phyloP scores from a whole-genome alignment of 164 flowering plant species.

The Chimonanthus praecox region DNA sequence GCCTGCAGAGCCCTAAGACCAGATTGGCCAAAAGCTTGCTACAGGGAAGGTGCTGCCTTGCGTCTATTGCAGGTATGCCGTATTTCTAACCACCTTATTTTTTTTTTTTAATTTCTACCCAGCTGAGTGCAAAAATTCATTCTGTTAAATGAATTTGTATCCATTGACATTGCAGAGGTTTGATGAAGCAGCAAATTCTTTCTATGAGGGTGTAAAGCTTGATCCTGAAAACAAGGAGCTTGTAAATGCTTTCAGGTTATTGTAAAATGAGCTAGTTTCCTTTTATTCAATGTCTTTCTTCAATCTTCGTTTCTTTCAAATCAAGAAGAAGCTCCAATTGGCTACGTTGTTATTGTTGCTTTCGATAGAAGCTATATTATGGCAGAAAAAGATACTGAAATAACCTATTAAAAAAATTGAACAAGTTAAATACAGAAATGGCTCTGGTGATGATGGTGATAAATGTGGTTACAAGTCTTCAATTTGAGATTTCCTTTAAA shows the following conservation, averaged over 20 bases:
- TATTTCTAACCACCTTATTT: background rate
- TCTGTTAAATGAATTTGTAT: background rate
- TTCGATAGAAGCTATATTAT: no score
- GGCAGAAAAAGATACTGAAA: no score
- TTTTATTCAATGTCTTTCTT: no score
- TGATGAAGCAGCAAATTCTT: constrained; percentile 95
- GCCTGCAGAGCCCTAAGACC: constrained; percentile 76
- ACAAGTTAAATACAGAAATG: no score
- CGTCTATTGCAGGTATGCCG: constrained; percentile 69
- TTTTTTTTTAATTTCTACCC: background rate
- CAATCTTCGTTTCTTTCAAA: no score
- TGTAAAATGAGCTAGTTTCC: background rate
- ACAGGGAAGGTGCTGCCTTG: constrained; percentile 90
- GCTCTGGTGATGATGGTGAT: no score
- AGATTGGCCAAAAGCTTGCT: constrained; percentile 92
- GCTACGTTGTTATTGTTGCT: no score
- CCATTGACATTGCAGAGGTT: constrained; percentile 47
- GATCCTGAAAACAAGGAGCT: constrained; percentile 93
- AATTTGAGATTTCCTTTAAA: no score
- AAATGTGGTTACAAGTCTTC: no score
- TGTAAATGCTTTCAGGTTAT: constrained; percentile 77
- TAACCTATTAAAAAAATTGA: no score
- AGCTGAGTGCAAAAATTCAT: background rate
- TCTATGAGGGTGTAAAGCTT: constrained; percentile 87
- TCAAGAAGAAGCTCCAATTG: no score